These are phyloP conservation scores for Lyophyllum decastes DNA, from an alignment of 768 basidiomycete genomes.

Conservation along the genomic window DNA sequence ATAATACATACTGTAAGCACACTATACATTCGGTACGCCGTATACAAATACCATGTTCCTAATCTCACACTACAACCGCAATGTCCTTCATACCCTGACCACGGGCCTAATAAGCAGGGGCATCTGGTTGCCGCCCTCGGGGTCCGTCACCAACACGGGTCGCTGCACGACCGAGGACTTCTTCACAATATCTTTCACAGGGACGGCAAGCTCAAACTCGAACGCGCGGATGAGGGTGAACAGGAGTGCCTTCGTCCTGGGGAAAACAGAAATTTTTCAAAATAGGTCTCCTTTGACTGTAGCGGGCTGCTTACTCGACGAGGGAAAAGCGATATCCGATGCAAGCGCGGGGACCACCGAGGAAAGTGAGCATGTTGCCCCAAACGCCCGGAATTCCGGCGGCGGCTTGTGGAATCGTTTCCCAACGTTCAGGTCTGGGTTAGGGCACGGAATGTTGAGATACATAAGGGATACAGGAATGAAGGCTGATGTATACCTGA, in stretches of 20 bases:
- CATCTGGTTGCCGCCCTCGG: conserved; percentile 40
- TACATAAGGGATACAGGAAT: conserved; percentile 44
- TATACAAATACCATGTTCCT: not conserved
- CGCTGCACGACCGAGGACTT: conserved; percentile 43
- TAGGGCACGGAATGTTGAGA: conserved; percentile 29
- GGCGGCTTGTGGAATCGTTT: conserved; percentile 42
- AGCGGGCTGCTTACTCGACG: conserved; percentile 39
- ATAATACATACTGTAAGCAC: too few species aligned
- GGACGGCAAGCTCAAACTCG: conserved; percentile 56
- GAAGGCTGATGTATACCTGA: conserved; percentile 42
- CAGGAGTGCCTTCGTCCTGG: conserved; percentile 38
- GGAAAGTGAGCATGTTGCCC: conserved; percentile 60
- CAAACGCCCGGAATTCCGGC: conserved; percentile 57
- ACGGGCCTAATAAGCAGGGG: conserved; percentile 40
- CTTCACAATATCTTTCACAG: conserved; percentile 41
- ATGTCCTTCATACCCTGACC: not conserved
- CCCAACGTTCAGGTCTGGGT: conserved; percentile 72
- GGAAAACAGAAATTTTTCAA: not conserved
- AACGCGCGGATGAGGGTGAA: conserved; percentile 55
- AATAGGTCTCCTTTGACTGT: not conserved
- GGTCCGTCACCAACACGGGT: conserved; percentile 42
- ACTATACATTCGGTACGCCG: not conserved
- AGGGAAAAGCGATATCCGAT: conserved; percentile 70
- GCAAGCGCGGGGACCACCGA: conserved; percentile 67
- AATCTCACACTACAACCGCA: not conserved